Evolutionary conservation across 2,329 filamentous ascomycete genomes (phyloP), one percentile per base, ranked within the genome.

Genomic region (Daldinia sp.): DNA sequence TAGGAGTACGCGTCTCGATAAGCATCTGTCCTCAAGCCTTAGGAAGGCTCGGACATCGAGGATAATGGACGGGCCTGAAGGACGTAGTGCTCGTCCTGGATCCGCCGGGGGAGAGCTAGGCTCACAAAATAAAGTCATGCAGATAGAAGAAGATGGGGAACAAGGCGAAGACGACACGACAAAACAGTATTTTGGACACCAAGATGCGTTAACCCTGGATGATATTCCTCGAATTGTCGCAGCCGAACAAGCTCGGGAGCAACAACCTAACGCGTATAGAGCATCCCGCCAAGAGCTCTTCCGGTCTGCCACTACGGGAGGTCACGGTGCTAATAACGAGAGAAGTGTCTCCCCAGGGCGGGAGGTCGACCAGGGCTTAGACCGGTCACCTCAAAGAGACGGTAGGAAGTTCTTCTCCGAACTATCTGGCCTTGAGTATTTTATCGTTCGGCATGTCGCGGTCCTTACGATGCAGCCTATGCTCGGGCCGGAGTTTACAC

Each of bases 171-270:
- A 92, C 68, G 84, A 87, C 17, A 85, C 89, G 29, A 89, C 90
- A 13, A 92, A 94, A 71, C 84, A 94, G 70, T 94, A 94, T 73
- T 93, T 99, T 73, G 93, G 93, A 32, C 89, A 93, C 69, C 91
- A 94, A 73, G 94, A 98, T 77, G 93, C 93, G 21, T 86, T 99
- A 64, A 97, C 94, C 0, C 81, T 99, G 58, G 95, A 99, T 73
- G 95, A 99, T 73, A 98, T 99, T 70, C 93, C 95, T 7, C 87
- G 95, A 66, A 96, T 99, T 72, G 94, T 97, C 39, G 95, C 95
- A 30, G 92, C 95, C 11, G 94, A 98, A 76, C 94, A 98, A 78
- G 94, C 94, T 21, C 90, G 93, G 70, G 94, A 98, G 74, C 93
- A 96, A 75, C 85, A 92, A 65, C 90, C 92, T 11, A 92, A 91